A percentile compares a stretch with the other conserved stretches of the same genome.
Conservation (phyloP, 2,329 filamentous ascomycete species). For the Coniochaeta ligniaria region DNA sequence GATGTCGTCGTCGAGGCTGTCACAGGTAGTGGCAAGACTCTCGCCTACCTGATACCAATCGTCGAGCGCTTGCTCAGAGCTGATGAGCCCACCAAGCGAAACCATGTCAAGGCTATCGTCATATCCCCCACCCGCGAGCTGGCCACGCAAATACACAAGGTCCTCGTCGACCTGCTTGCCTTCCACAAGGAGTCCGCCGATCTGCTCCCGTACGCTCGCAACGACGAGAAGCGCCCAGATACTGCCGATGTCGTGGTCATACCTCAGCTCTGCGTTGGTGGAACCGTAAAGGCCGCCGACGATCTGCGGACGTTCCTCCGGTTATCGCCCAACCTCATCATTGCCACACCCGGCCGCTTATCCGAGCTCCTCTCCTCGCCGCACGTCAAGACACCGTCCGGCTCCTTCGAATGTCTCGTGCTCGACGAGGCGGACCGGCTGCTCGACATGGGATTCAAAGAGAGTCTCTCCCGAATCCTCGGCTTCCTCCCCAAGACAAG, state of each 20-base stretch:
- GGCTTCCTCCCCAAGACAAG: slow-evolving; percentile 83
- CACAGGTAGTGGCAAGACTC: slow-evolving; percentile 84
- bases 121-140: slow-evolving; percentile 91
- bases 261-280: slow-evolving; percentile 83
- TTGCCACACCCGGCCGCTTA: slow-evolving; percentile 85
- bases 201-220: slow-evolving; percentile 44
- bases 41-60: slow-evolving; percentile 54
- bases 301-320: slow-evolving; percentile 82
- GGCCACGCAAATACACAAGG: slow-evolving; percentile 81
- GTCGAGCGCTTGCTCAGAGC: slow-evolving; percentile 66
- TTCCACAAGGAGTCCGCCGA: slow-evolving; percentile 79
- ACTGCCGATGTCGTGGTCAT: slow-evolving; percentile 51
- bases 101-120: slow-evolving; percentile 86
- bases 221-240: slow-evolving; percentile 47
- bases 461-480: slow-evolving; percentile 80
- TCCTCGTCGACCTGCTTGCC: slow-evolving; percentile 67
- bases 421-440: slow-evolving; percentile 92
- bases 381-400: slow-evolving; percentile 81
- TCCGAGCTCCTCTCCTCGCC: slow-evolving; percentile 80
- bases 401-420: slow-evolving; percentile 85
- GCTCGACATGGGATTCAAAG: slow-evolving; percentile 89
- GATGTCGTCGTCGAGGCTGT: slow-evolving; percentile 79
- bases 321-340: slow-evolving; percentile 77
- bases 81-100: slow-evolving; percentile 77
- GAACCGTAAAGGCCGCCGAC: slow-evolving; percentile 69